Base-by-base conservation (phyloP, 2,329 filamentous ascomycete genomes). In the Monosporascus sp. region DNA sequence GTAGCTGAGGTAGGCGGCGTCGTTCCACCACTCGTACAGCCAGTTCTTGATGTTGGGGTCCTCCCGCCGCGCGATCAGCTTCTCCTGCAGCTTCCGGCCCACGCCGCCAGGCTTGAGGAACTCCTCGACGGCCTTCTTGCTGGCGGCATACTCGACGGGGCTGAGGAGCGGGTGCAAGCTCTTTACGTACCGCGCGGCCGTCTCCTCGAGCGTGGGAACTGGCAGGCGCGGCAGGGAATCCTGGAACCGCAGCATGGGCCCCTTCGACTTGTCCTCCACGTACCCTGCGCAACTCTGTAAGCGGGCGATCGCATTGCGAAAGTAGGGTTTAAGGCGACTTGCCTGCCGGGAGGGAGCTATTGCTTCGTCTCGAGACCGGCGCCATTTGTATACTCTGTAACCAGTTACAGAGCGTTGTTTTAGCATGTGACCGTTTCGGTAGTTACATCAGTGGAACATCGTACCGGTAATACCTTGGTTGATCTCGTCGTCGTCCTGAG, bases 1-100 rank as follows among this genome's bases (percentile, higher is more conserved):
- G 77, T 97, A 97, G 60, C 76, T 81, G 60, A 99, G 84, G 74
- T 99, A 99, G 54, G 94, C 94, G 5, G 86, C 84, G 50, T 96
- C 85, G 71, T 99, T 97, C 94, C 94, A 99, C 94, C 94, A 99
- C 63, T 99, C 93, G 63, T 88, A 86, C 53, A 99, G 80, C 94
- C 94, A 99, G 75, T 97, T 99, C 76, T 88, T 90, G 69, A 82
- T 76, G 57, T 88, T 86, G 49, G 92, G 87, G 61, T 96, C 84
- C 62, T 90, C 88, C 57, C 89, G 83, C 58, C 85, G 84, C 54
- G 88, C 90, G 50, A 93, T 65, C 60, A 99, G 79, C 71, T 93
- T 89, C 69, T 96, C 87, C 76, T 99, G 94, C 44, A 99, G 85
- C 65, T 84, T 83, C 70, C 87, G 81, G 57, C 93, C 94, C 50